These are phyloP conservation scores for Boletales sp. DNA, from an alignment of 768 basidiomycete genomes.

Conservation along the genomic window DNA sequence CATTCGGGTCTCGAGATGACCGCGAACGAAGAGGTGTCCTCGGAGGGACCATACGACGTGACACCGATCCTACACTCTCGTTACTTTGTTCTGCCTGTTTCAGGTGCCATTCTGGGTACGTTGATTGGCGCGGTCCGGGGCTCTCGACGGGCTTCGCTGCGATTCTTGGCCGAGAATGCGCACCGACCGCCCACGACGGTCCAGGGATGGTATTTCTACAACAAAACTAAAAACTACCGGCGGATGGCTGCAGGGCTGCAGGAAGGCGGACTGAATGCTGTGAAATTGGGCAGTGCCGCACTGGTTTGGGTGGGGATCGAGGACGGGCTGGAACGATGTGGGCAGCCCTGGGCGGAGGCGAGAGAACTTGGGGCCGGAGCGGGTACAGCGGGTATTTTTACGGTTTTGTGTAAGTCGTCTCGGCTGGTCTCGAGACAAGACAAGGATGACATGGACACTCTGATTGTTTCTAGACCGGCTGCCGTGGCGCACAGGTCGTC, in stretches of 20 bases:
- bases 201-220: constrained; percentile 94
- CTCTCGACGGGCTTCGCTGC: constrained; percentile 64
- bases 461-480: constrained; percentile 48
- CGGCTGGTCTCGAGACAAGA: background rate
- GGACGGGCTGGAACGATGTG: constrained; percentile 38
- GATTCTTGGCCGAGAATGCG: constrained; percentile 89
- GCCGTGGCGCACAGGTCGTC: constrained; percentile 45
- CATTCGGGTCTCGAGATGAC: constrained; percentile 13
- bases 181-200: constrained; percentile 83
- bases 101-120: constrained; percentile 59
- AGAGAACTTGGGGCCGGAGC: constrained; percentile 62
- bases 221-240: constrained; percentile 92
- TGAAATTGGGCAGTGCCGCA: constrained; percentile 45
- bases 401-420: constrained; percentile 46
- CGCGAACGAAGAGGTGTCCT: constrained; percentile 1
- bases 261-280: constrained; percentile 57
- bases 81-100: constrained; percentile 57
- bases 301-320: constrained; percentile 48
- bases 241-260: constrained; percentile 71
- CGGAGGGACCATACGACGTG: constrained; percentile 22
- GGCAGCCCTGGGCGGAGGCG: constrained; percentile 36
- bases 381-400: constrained; percentile 59
- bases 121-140: constrained; percentile 72
- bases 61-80: constrained; percentile 40
- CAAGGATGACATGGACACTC: background rate